A percentile compares a stretch with the other conserved stretches of the same genome.
Conservation (phyloP, 2,329 filamentous ascomycete species). For the Ophiostoma montium region DNA sequence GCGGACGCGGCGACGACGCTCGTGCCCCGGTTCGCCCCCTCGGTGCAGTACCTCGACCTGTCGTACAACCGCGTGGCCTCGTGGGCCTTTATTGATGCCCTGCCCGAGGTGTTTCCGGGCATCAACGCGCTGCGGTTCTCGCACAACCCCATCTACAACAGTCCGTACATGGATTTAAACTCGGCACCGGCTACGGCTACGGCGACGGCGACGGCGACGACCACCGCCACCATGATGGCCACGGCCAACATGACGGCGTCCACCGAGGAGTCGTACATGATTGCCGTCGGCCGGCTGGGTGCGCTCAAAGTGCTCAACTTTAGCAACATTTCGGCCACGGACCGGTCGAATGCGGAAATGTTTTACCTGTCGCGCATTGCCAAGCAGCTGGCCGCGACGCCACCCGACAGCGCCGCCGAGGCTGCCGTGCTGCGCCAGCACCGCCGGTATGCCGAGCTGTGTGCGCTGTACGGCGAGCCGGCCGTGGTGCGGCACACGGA, state of each 20-base stretch:
- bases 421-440: constrained; percentile 46
- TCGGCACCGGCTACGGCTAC: background rate
- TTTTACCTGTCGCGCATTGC: constrained; percentile 84
- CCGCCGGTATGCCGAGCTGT: constrained; percentile 60
- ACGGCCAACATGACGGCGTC: constrained; percentile 13
- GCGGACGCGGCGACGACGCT: constrained; percentile 7
- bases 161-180: constrained; percentile 25
- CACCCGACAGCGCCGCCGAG: constrained; percentile 38
- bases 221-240: background rate
- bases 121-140: constrained; percentile 64
- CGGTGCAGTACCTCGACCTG: constrained; percentile 53
- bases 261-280: constrained; percentile 76
- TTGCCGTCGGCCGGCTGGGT: constrained; percentile 63
- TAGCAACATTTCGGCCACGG: constrained; percentile 52
- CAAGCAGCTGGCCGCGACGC: constrained; percentile 52
- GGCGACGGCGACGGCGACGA: background rate
- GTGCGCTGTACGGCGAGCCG: constrained; percentile 61
- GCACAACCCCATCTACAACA: constrained; percentile 71
- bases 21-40: constrained; percentile 33
- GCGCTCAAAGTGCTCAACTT: constrained; percentile 59
- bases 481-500: constrained; percentile 40
- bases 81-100: constrained; percentile 61
- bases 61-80: constrained; percentile 55
- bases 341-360: constrained; percentile 77
- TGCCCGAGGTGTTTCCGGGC: constrained; percentile 56